A percentile compares a stretch with the other conserved stretches of the same genome.
These are phyloP conservation scores for Eucalyptus marginata DNA, from an alignment of 345 rosid genomes.

Conservation along the genomic window DNA sequence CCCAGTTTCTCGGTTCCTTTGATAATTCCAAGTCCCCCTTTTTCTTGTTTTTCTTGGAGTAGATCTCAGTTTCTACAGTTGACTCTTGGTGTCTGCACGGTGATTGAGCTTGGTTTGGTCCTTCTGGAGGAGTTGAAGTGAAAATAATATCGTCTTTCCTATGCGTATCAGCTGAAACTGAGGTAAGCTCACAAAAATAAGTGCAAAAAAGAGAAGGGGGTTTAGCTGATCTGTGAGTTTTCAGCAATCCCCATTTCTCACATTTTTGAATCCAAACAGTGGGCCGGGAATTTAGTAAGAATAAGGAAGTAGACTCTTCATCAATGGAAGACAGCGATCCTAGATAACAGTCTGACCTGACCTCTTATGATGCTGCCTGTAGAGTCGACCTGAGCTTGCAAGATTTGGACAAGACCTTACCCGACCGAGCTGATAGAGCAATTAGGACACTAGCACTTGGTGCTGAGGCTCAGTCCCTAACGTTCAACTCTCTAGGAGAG, in stretches of 20 bases:
- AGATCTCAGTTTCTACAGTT: background rate
- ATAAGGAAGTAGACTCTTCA: background rate
- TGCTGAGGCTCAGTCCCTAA: slow-evolving; percentile 31
- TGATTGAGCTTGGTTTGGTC: background rate
- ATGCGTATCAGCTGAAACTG: background rate
- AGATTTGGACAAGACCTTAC: slow-evolving; percentile 50
- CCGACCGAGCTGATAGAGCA: slow-evolving; percentile 45
- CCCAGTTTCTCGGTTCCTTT: background rate
- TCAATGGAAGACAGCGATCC: background rate
- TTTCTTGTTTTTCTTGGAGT: background rate
- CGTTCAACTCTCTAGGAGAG: slow-evolving; percentile 23
- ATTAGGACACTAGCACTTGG: slow-evolving; percentile 35
- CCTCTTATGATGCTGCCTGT: slow-evolving; percentile 64
- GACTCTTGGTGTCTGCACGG: background rate
- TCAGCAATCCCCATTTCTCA: background rate
- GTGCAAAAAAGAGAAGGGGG: background rate
- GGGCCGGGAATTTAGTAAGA: background rate
- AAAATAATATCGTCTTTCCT: background rate
- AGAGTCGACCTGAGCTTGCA: slow-evolving; percentile 43
- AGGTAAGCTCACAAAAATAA: background rate
- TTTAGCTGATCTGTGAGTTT: background rate
- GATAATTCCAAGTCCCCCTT: background rate
- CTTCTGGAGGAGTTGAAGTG: background rate
- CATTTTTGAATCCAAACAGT: background rate
- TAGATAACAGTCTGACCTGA: slow-evolving; percentile 23